These are phyloP conservation scores for Ulvella scutata DNA, from an alignment of 139 green algal species.

Conservation along the genomic window DNA sequence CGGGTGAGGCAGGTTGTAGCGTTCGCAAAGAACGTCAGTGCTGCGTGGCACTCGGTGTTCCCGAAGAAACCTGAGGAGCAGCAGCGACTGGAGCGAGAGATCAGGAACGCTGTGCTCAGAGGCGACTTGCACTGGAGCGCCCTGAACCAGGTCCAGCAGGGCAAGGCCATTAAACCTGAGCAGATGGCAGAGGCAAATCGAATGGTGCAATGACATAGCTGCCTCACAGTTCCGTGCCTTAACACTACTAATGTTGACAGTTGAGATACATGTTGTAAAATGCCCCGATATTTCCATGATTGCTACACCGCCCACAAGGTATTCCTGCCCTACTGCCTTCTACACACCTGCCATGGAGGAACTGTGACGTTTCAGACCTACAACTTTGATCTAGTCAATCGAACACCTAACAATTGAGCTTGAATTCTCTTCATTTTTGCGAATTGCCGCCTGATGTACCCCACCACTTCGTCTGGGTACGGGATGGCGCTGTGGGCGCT, in stretches of 20 bases:
- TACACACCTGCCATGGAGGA: too few species aligned
- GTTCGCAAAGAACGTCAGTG: neutral
- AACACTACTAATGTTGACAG: too few species aligned
- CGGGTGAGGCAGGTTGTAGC: neutral
- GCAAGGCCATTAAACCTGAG: neutral
- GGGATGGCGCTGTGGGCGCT: neutral
- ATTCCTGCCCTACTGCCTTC: too few species aligned
- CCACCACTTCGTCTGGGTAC: neutral
- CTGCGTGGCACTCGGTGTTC: neutral
- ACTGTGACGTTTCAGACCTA: too few species aligned
- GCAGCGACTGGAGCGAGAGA: neutral
- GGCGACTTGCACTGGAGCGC: neutral
- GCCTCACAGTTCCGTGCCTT: too few species aligned
- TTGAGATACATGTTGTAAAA: too few species aligned
- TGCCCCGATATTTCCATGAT: too few species aligned
- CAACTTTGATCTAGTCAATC: neutral
- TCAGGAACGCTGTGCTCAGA: neutral
- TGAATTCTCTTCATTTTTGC: neutral
- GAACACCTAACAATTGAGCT: neutral
- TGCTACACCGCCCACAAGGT: too few species aligned
- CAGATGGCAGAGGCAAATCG: neutral
- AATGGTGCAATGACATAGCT: too few species aligned
- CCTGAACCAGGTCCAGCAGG: neutral
- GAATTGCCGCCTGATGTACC: neutral
- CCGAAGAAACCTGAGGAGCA: neutral